Percentiles rank a stretch among this genome's conserved stretches.
Evolutionary conservation across 2,329 filamentous ascomycete species (phyloP).

Genomic region (Alternaria sp.): DNA sequence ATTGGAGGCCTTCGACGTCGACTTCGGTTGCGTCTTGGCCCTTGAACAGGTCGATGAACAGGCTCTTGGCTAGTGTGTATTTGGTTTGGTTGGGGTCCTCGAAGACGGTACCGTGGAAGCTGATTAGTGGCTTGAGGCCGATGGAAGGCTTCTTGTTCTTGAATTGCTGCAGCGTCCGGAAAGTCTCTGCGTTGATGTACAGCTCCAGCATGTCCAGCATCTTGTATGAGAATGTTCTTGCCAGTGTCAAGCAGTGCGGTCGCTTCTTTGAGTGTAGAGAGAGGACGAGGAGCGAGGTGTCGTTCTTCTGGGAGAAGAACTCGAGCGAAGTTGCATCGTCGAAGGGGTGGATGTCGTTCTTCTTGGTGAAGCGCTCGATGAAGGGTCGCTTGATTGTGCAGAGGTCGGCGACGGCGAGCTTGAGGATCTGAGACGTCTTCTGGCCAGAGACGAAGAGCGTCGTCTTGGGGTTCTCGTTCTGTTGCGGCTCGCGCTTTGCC

Average conservation of each 20-base stretch:
- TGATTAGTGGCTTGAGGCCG: conserved; percentile 84
- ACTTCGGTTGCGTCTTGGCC: conserved; percentile 81
- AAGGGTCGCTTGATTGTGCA: conserved; percentile 83
- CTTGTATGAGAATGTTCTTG: conserved; percentile 83
- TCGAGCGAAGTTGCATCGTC: conserved; percentile 87
- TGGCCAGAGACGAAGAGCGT: conserved; percentile 90
- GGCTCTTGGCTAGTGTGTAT: conserved; percentile 84
- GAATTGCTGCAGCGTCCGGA: conserved; percentile 75
- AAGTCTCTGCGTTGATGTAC: conserved; percentile 76
- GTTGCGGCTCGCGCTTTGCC: conserved; percentile 89
- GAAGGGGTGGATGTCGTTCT: conserved; percentile 94
- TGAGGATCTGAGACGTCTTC: conserved; percentile 79
- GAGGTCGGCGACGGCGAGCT: conserved; percentile 85
- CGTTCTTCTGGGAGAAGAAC: conserved; percentile 97
- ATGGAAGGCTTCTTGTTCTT: conserved; percentile 69
- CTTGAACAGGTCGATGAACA: conserved; percentile 90
- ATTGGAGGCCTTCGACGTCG: conserved; percentile 94
- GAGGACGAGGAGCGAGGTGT: conserved; percentile 84
- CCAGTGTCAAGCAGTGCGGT: conserved; percentile 85
- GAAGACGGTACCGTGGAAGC: conserved; percentile 89
- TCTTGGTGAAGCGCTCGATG: conserved; percentile 92
- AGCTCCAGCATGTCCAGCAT: conserved; percentile 95
- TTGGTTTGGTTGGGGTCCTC: conserved; percentile 80
- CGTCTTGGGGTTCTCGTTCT: conserved; percentile 86
- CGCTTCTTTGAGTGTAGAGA: conserved; percentile 90